phyloP scores from a whole-genome alignment of 1,139 yeast genomes.

The Arxiozyma bovina region DNA sequence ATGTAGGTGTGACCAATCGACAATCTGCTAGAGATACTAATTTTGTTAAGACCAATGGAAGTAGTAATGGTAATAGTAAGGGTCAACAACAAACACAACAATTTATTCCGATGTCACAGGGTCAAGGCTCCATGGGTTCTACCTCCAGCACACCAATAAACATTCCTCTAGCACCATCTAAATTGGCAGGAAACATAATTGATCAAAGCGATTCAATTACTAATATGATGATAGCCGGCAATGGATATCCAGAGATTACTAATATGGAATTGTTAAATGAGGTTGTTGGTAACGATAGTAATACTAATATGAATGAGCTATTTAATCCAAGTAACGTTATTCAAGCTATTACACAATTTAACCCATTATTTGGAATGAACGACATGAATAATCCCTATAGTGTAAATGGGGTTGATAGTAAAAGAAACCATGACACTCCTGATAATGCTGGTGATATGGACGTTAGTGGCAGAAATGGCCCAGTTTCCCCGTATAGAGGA shows the following conservation, averaged over 20 bases:
- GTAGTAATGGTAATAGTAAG: not conserved
- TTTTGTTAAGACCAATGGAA: not conserved
- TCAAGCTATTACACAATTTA: slow-evolving; percentile 28
- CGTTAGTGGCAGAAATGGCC: not conserved
- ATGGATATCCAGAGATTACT: slow-evolving; percentile 1
- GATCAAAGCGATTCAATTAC: not conserved
- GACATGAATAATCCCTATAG: not conserved
- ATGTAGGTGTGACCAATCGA: not conserved
- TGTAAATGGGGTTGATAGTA: not conserved
- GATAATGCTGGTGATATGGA: not conserved
- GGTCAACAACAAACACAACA: not conserved
- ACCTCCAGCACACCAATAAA: not conserved
- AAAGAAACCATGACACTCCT: not conserved
- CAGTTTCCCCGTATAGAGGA: not conserved
- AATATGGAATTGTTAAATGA: slow-evolving; percentile 2
- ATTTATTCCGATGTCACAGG: not conserved
- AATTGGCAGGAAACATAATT: not conserved
- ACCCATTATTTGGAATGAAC: slow-evolving; percentile 9
- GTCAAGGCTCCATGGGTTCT: not conserved
- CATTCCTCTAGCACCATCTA: not conserved
- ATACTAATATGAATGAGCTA: slow-evolving; percentile 17
- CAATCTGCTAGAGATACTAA: not conserved
- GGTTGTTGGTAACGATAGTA: not conserved
- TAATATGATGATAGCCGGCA: slow-evolving; percentile 4
- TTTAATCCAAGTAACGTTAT: slow-evolving; percentile 28